These are phyloP conservation scores for Mucor mucedo DNA, from an alignment of 371 early-diverging fungal species.

Conservation along the genomic window DNA sequence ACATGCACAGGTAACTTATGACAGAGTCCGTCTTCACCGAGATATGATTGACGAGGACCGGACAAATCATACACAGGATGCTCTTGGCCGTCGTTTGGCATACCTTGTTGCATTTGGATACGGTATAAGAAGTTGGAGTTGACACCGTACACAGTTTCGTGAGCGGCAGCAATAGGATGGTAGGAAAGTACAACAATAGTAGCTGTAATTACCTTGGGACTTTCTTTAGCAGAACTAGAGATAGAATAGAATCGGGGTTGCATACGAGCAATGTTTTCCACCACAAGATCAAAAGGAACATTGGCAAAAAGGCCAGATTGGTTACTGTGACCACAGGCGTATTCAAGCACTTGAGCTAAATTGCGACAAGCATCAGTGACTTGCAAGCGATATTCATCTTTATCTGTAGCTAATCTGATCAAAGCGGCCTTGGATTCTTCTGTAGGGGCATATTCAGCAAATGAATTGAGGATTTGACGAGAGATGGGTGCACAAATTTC, in stretches of 20 bases:
- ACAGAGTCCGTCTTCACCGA: slow-evolving; percentile 22
- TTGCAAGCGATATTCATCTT: slow-evolving; percentile 67
- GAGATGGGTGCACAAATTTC: slow-evolving; percentile 82
- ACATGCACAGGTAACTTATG: slow-evolving; percentile 81
- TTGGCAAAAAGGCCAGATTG: slow-evolving; percentile 30
- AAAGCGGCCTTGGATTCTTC: slow-evolving; percentile 58
- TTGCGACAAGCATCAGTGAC: slow-evolving; percentile 69
- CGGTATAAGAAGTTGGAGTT: slow-evolving; percentile 68
- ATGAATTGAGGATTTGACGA: slow-evolving; percentile 63
- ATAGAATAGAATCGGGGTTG: slow-evolving; percentile 96
- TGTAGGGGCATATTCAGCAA: slow-evolving; percentile 64
- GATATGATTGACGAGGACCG: slow-evolving; percentile 47
- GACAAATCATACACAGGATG: slow-evolving; percentile 37
- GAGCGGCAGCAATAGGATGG: slow-evolving; percentile 51
- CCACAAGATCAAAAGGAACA: slow-evolving; percentile 74
- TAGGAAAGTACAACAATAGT: slow-evolving; percentile 92
- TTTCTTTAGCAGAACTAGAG: slow-evolving; percentile 78
- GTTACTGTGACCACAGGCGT: slow-evolving; percentile 22
- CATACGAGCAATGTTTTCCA: slow-evolving; percentile 82
- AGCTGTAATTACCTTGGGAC: slow-evolving; percentile 74
- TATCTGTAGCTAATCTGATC: slow-evolving; percentile 68
- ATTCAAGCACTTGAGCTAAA: slow-evolving; percentile 69
- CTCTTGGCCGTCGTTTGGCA: background rate
- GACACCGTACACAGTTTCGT: slow-evolving; percentile 72
- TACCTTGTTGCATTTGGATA: slow-evolving; percentile 10